These are phyloP conservation scores for Fusarium subtropicale DNA, from an alignment of 2,329 filamentous ascomycete species.

Conservation along the genomic window DNA sequence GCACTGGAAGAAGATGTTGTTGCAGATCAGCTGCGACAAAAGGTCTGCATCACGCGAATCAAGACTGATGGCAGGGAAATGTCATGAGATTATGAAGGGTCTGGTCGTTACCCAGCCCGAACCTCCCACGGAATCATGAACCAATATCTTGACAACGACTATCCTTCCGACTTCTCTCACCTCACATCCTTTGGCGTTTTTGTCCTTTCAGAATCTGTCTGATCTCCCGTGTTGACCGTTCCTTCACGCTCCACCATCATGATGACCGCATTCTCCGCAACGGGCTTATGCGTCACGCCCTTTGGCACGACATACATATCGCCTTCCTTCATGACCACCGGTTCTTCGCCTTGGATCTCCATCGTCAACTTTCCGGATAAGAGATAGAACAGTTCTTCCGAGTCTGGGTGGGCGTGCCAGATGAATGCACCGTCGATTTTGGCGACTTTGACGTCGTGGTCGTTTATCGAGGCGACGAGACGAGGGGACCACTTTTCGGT, in stretches of 20 bases:
- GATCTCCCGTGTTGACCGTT: constrained; percentile 49
- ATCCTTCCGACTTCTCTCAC: not conserved
- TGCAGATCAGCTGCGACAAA: constrained; percentile 7
- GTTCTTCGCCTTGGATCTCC: constrained; percentile 49
- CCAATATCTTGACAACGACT: rapidly evolving
- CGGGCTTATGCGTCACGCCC: constrained; percentile 53
- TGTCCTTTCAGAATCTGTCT: constrained; percentile 41
- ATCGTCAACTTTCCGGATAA: constrained; percentile 52
- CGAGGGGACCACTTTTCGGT: constrained; percentile 49
- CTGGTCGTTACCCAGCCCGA: not conserved
- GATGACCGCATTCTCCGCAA: constrained; percentile 52
- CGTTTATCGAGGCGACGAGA: constrained; percentile 51
- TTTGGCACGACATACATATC: constrained; percentile 53
- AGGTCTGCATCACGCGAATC: not conserved
- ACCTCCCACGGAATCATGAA: rapidly evolving
- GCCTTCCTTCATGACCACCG: constrained; percentile 48
- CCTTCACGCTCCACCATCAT: constrained; percentile 54
- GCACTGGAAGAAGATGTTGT: constrained; percentile 6
- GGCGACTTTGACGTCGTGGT: constrained; percentile 56
- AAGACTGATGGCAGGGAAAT: not conserved
- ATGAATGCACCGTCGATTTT: constrained; percentile 55
- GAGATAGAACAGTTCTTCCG: constrained; percentile 57
- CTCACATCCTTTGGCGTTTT: constrained; percentile 37
- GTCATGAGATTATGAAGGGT: constrained; percentile 17
- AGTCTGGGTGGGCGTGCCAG: constrained; percentile 56